phyloP scores from a whole-genome alignment of 129 eudicot genomes.

The Arctium lappa region DNA sequence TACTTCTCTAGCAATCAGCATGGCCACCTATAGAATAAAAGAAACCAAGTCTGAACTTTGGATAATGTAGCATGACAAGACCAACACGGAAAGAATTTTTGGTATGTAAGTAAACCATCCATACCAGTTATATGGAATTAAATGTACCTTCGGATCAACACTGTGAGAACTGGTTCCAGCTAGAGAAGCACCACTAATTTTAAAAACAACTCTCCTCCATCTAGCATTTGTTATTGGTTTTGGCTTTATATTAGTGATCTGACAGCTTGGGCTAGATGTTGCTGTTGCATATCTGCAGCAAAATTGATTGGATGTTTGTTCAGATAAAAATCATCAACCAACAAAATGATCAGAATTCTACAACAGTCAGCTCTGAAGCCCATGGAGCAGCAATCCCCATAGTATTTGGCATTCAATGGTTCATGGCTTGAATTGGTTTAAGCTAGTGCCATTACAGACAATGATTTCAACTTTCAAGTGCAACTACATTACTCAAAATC shows the following conservation, averaged over 20 bases:
- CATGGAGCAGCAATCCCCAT: not conserved
- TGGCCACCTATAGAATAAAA: conserved; percentile 59
- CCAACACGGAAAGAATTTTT: not conserved
- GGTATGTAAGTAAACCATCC: not conserved
- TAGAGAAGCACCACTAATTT: conserved; percentile 91
- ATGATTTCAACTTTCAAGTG: not conserved
- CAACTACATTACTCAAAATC: not conserved
- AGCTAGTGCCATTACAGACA: not conserved
- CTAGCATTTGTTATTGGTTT: conserved; percentile 62
- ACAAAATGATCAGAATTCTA: not conserved
- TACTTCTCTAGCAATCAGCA: conserved; percentile 91
- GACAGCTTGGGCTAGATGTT: conserved; percentile 54
- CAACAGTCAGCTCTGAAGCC: not conserved
- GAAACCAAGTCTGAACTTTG: not conserved
- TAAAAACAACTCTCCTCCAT: conserved; percentile 95
- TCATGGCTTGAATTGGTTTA: not conserved
- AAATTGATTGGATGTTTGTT: not conserved
- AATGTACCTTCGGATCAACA: conserved; percentile 78
- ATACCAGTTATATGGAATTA: conserved; percentile 11
- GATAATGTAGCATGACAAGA: not conserved
- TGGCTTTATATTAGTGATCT: conserved; percentile 41
- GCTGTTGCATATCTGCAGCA: conserved; percentile 63
- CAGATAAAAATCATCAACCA: not conserved
- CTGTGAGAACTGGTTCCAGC: conserved; percentile 68
- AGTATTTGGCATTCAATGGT: not conserved